Base-by-base conservation (phyloP, 2,329 filamentous ascomycete genomes). In the Cladosporium velox region DNA sequence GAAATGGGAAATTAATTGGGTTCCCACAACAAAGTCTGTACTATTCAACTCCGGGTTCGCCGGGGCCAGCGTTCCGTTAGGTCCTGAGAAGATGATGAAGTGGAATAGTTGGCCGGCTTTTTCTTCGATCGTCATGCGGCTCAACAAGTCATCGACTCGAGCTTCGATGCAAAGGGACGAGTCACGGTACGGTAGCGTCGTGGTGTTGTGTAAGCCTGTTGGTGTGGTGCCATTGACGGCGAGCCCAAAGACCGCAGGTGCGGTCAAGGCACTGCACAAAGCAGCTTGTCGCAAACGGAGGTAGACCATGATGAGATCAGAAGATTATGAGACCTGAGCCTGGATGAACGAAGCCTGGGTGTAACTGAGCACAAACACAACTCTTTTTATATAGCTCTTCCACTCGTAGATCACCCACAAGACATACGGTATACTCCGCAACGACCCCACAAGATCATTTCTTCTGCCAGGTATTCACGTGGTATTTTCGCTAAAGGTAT, bases 101-200 rank as follows among this genome's bases (percentile, higher is more conserved):
- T 83, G 81, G 69, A 83, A 84, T 63, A 84, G 75, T 68, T 83
- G 81, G 0, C 81, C 82, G 2, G 79, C 82, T 65, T 84, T 84
- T 68, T 84, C 82, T 47, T 81, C 78, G 0, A 84, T 58, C 0
- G 78, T 82, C 82, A 84, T 84, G 11, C 81, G 78, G 4, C 73
- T 71, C 15, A 81, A 68, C 4, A 84, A 77, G 65, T 84, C 82
- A 28, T 82, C 79, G 8, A 84, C 78, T 54, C 82, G 78, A n/a
- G 81, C 79, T 51, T 83, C 79, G 51, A 83, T 76, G 51, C 79
- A 77, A 15, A 79, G 73, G 0, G 76, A 77, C 0, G 78, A 70
- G 73, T 81, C 67, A 12, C 73, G 75, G 68, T 78, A 79, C n/a
- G 76, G 77, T 14, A 74, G 52, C 10, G 64, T 34, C 28, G 63